Evolutionary conservation across 208 protist species (phyloP).

Genomic region (Naegleria lovaniensis): DNA sequence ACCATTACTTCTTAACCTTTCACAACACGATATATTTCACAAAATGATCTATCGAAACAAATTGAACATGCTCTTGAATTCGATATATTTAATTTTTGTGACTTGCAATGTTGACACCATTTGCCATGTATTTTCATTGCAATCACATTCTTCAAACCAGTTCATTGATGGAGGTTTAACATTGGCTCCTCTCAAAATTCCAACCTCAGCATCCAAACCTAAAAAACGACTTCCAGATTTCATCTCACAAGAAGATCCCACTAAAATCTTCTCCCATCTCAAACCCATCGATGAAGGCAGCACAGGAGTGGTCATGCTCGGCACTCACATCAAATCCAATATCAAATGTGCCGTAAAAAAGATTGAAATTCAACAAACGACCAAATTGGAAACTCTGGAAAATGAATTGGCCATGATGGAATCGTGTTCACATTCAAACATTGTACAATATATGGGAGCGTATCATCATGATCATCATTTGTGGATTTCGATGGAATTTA

Average conservation of each 20-base stretch:
- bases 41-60: too few relatives aligned
- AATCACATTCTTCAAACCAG: too few relatives aligned
- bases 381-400: constrained; percentile 25
- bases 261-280: constrained; percentile 42
- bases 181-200: background rate
- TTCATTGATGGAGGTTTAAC: background rate
- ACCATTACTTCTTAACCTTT: too few relatives aligned
- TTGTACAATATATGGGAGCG: constrained; percentile 51
- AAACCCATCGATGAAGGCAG: constrained; percentile 47
- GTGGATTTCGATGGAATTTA: constrained; percentile 54
- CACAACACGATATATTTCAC: too few relatives aligned
- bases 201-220: background rate
- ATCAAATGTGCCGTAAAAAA: constrained; percentile 50
- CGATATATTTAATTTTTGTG: too few relatives aligned
- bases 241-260: constrained; percentile 39
- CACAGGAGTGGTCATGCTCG: constrained; percentile 51
- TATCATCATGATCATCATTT: constrained; percentile 40
- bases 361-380: constrained; percentile 34
- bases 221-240: constrained; percentile 38
- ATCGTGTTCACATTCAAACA: constrained; percentile 42
- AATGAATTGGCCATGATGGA: constrained; percentile 53
- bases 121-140: too few relatives aligned
- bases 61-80: too few relatives aligned
- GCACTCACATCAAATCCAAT: constrained; percentile 22
- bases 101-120: too few relatives aligned